Evolutionary conservation across 257 asterid genomes (phyloP).

Genomic region (Rehmannia glutinosa): DNA sequence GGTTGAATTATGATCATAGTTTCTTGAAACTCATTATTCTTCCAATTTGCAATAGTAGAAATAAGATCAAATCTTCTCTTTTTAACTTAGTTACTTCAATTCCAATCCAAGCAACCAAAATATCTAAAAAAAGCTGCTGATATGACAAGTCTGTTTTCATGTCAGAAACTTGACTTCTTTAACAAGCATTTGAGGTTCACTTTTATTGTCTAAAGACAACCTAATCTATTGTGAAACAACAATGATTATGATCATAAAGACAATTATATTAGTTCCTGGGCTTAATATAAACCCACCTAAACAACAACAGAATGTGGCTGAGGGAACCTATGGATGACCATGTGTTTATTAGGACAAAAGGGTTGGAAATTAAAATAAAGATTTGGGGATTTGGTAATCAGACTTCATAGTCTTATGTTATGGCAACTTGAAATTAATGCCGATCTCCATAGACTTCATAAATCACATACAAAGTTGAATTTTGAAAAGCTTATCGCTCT

Average conservation of each 20-base stretch:
- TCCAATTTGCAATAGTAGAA: conserved; percentile 20
- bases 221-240: conserved; percentile 17
- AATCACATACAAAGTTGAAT: too few species aligned
- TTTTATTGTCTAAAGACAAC: conserved; percentile 17
- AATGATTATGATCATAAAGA: conserved; percentile 23
- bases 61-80: neutral
- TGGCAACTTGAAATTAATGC: too few species aligned
- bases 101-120: conserved; percentile 38
- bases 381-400: too few species aligned
- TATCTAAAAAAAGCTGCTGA: conserved; percentile 16
- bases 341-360: neutral
- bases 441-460: too few species aligned
- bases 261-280: conserved; percentile 10
- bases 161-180: conserved; percentile 23
- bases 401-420: neutral
- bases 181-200: conserved; percentile 26
- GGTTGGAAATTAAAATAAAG: neutral
- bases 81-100: conserved; percentile 31
- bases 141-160: conserved; percentile 14
- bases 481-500: too few species aligned
- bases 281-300: conserved; percentile 17
- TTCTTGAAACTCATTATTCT: conserved; percentile 15
- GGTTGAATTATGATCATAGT: neutral
- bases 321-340: conserved; percentile 22
- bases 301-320: conserved; percentile 29